These are phyloP conservation scores for Ophiostoma piceae DNA, from an alignment of 2,329 filamentous ascomycete genomes.

Conservation along the genomic window DNA sequence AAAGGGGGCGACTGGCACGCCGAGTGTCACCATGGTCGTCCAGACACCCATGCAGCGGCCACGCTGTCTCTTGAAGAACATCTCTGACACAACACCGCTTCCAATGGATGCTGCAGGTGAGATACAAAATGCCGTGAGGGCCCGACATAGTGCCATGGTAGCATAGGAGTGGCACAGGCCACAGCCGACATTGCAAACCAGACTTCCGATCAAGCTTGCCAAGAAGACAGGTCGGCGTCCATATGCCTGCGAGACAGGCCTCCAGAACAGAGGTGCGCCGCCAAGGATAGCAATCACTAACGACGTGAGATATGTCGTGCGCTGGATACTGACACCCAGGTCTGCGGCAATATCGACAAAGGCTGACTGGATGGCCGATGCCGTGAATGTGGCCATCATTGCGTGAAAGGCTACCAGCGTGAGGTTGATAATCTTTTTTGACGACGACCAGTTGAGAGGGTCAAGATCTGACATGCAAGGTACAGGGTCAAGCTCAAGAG, in stretches of 20 bases:
- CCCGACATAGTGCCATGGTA: too few species aligned
- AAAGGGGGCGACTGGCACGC: slow-evolving; percentile 33
- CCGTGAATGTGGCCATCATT: slow-evolving; percentile 12
- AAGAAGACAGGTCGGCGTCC: too few species aligned
- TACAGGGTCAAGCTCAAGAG: not conserved
- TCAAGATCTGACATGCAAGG: not conserved
- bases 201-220: too few species aligned
- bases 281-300: not conserved
- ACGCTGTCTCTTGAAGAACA: slow-evolving; percentile 52
- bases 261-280: not conserved
- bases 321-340: not conserved
- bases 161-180: too few species aligned
- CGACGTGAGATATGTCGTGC: not conserved
- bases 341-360: not conserved
- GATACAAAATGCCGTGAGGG: too few species aligned
- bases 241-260: too few species aligned
- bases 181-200: too few species aligned
- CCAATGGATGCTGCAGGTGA: slow-evolving; percentile 37
- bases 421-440: not conserved
- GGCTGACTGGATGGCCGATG: not conserved
- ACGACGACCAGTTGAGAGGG: not conserved
- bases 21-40: slow-evolving; percentile 38
- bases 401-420: not conserved
- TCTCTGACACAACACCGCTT: slow-evolving; percentile 53
- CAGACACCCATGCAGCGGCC: slow-evolving; percentile 54